These are phyloP conservation scores for Tuber calosporum DNA, from an alignment of 495 filamentous ascomycete genomes.

Conservation along the genomic window DNA sequence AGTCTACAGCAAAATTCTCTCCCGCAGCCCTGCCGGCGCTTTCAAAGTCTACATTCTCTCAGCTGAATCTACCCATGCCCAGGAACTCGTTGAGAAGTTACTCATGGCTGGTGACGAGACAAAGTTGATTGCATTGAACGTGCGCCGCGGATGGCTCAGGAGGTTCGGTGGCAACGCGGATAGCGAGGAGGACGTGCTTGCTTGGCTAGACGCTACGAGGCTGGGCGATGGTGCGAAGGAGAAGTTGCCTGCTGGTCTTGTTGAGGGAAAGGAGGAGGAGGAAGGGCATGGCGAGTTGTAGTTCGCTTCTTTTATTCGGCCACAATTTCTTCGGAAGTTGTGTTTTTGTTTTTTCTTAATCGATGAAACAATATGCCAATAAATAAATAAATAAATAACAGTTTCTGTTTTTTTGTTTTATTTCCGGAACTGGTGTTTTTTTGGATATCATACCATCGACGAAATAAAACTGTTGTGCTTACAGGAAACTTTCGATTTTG, in stretches of 20 bases:
- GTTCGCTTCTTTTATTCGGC: neutral
- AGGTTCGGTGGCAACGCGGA: slow-evolving; percentile 53
- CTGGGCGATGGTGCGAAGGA: slow-evolving; percentile 77
- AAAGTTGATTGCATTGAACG: slow-evolving; percentile 76
- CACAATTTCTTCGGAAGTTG: neutral
- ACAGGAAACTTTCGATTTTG: neutral
- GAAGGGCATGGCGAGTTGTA: slow-evolving; percentile 26
- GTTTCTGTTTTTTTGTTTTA: neutral
- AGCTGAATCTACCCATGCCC: slow-evolving; percentile 53
- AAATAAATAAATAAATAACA: neutral
- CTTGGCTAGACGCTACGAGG: slow-evolving; percentile 80
- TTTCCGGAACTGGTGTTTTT: neutral
- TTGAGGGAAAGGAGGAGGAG: slow-evolving; percentile 48
- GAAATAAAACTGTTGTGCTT: neutral
- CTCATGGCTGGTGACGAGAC: slow-evolving; percentile 52
- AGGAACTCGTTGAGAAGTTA: slow-evolving; percentile 55
- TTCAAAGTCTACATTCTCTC: slow-evolving; percentile 44
- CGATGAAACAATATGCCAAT: neutral
- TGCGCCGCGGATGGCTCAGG: slow-evolving; percentile 76
- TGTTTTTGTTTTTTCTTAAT: neutral
- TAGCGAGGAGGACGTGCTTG: slow-evolving; percentile 54
- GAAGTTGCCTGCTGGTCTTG: slow-evolving; percentile 67
- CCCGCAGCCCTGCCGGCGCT: slow-evolving; percentile 14
- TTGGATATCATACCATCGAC: neutral
- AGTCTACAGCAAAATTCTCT: slow-evolving; percentile 57